Evolutionary conservation across 2,329 filamentous ascomycete genomes (phyloP), one percentile per base, ranked within the genome.

Genomic region (Trichoderma sp.): DNA sequence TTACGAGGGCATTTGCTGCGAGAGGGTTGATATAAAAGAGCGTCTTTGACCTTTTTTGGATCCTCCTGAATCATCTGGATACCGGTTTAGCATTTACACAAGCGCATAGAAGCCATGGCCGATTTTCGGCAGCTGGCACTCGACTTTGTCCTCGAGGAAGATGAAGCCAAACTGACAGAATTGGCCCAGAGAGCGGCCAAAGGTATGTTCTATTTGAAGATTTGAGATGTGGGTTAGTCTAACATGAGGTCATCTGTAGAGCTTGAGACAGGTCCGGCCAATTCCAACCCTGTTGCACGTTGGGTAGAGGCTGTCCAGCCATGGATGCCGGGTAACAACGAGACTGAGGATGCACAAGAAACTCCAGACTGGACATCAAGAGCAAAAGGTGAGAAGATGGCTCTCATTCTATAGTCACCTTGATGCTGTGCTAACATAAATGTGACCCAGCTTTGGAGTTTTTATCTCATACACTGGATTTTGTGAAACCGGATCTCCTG

Each of bases 301-400:
- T 88, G 86, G 86, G 86, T 87, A 32, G 84, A 86, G 60, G 86
- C 86, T 43, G 85, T 88, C 70, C 84, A 86, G 74, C 83, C 82
- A 70, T 88, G 87, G 87, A 86, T 88, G 81, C 84, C 84, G 18
- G 81, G 80, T 8, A 81, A 78, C 68, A 80, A 79, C 62, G 82
- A 82, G 47, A 80, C 79, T 11, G 80, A 81, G 21, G 83, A 84
- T 66, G 82, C 81, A 18, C 81, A 82, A 36, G 79, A 81, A n/a
- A 81, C 80, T 43, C 83, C 84, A n/a, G 83, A 87, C 74, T 84
- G 88, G 78, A 87, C 88, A 34, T 80, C 85, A 3, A 83, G 87
- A 62, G 85, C 87, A 15, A 88, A 87, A 76, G 85, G 85, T 86
- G 74, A 72, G 71, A 8, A 32, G 1, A 11, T 11, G 9, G 4